Conservation (phyloP, 306 rosid species). For the Styphnolobium japonicum region DNA sequence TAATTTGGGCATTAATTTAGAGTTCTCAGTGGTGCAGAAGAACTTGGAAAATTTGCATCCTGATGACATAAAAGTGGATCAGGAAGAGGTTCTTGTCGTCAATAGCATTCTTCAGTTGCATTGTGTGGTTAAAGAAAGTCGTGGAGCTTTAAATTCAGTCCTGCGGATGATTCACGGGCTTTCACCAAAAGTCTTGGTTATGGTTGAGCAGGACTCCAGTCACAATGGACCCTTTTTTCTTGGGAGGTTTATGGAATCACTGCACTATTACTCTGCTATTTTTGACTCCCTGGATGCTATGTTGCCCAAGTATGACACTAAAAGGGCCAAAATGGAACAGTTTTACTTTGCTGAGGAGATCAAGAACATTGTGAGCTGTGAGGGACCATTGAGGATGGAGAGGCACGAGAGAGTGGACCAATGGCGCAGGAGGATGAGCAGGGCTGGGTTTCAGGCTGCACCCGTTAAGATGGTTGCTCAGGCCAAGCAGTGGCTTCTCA, state of each 20-base stretch:
- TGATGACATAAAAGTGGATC: slow-evolving; percentile 46
- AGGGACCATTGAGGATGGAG: slow-evolving; percentile 81
- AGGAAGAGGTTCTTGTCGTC: slow-evolving; percentile 66
- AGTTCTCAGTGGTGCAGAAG: slow-evolving; percentile 53
- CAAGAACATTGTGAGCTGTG: slow-evolving; percentile 90
- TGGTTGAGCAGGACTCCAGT: slow-evolving; percentile 85
- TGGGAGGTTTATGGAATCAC: slow-evolving; percentile 89
- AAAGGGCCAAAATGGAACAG: slow-evolving; percentile 80
- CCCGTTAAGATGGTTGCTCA: slow-evolving; percentile 63
- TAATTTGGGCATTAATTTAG: slow-evolving; percentile 45
- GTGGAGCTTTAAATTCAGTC: slow-evolving; percentile 80
- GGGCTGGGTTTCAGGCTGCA: slow-evolving; percentile 74
- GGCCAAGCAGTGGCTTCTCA: slow-evolving; percentile 75
- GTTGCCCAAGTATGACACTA: slow-evolving; percentile 80
- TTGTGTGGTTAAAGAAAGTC: slow-evolving; percentile 84
- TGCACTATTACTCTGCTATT: slow-evolving; percentile 86
- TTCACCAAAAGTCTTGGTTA: slow-evolving; percentile 58
- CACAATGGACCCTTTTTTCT: slow-evolving; percentile 96
- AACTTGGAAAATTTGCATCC: slow-evolving; percentile 54
- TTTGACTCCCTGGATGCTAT: slow-evolving; percentile 79
- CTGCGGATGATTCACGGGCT: slow-evolving; percentile 68
- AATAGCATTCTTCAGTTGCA: slow-evolving; percentile 87
- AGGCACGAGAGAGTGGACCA: slow-evolving; percentile 93
- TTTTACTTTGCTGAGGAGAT: slow-evolving; percentile 92
- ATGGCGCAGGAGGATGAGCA: slow-evolving; percentile 88